Evolutionary conservation across 2,329 filamentous ascomycete species (phyloP).

Genomic region (Penicillium sp.): DNA sequence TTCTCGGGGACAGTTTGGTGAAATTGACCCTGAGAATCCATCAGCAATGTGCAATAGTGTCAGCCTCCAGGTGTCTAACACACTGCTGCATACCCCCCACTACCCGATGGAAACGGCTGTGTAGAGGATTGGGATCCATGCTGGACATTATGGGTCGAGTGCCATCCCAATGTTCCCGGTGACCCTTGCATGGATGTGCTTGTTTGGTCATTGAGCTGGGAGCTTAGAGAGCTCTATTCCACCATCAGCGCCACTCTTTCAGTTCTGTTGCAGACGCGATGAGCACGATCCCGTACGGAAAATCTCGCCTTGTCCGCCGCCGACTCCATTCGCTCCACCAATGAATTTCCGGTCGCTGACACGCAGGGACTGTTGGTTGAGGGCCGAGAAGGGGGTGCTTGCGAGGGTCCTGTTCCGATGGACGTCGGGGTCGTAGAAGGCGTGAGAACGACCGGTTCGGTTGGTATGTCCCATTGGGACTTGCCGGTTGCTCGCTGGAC

Average conservation of each 20-base stretch:
- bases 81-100: constrained; percentile 16
- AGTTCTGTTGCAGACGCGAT: constrained; percentile 29
- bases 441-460: constrained; percentile 46
- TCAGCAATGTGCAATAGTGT: constrained; percentile 7
- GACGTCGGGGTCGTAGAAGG: constrained; percentile 42
- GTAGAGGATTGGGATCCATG: constrained; percentile 14
- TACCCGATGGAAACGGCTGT: constrained; percentile 3
- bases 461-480: constrained; percentile 50
- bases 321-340: constrained; percentile 25
- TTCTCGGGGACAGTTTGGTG: constrained; percentile 3
- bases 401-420: constrained; percentile 36
- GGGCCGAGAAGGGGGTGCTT: constrained; percentile 34
- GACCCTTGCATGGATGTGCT: constrained; percentile 25
- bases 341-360: constrained; percentile 17
- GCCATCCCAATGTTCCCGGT: constrained; percentile 24
- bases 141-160: constrained; percentile 26
- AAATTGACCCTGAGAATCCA: background rate
- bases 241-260: constrained; percentile 35
- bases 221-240: constrained; percentile 34
- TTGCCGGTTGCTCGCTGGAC: constrained; percentile 48
- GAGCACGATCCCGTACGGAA: constrained; percentile 38
- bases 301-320: constrained; percentile 29
- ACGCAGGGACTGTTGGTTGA: constrained; percentile 30
- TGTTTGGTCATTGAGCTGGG: constrained; percentile 25
- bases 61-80: constrained; percentile 1